These are phyloP conservation scores for Ogataea parapolymorpha DNA, from an alignment of 805 yeast genomes.

Conservation along the genomic window DNA sequence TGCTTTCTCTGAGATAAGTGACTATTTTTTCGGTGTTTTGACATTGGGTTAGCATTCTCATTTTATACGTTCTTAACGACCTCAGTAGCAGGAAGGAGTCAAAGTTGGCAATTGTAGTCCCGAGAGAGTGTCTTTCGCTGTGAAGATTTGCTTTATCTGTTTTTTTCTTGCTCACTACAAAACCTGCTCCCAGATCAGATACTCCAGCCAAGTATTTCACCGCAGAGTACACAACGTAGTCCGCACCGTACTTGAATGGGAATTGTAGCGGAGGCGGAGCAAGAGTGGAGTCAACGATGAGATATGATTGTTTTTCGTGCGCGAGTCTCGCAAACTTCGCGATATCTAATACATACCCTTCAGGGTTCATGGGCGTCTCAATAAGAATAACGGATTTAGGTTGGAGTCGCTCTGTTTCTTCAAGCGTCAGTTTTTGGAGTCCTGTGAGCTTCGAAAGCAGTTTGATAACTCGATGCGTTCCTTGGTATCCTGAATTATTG, in stretches of 20 bases:
- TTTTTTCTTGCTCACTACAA: slow-evolving; percentile 40
- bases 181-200: slow-evolving; percentile 51
- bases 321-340: slow-evolving; percentile 41
- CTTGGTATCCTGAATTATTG: slow-evolving; percentile 48
- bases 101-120: slow-evolving; percentile 51
- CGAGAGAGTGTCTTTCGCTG: slow-evolving; percentile 42
- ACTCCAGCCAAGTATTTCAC: slow-evolving; percentile 57
- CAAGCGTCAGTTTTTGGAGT: slow-evolving; percentile 35
- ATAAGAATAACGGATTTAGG: slow-evolving; percentile 46
- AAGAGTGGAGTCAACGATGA: slow-evolving; percentile 51
- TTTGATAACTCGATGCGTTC: slow-evolving; percentile 47
- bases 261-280: slow-evolving; percentile 57
- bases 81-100: slow-evolving; percentile 47
- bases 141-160: slow-evolving; percentile 34
- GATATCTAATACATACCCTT: slow-evolving; percentile 43
- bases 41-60: slow-evolving; percentile 47
- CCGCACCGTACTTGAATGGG: slow-evolving; percentile 51
- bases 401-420: slow-evolving; percentile 32
- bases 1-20: slow-evolving; percentile 35
- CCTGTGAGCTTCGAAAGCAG: slow-evolving; percentile 43
- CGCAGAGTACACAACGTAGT: slow-evolving; percentile 52
- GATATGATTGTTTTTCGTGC: slow-evolving; percentile 40
- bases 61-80: slow-evolving; percentile 48
- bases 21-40: slow-evolving; percentile 42
- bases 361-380: slow-evolving; percentile 56